Conservation (phyloP, 2,329 filamentous ascomycete genomes). For the Neofusicoccum cordaticola region DNA sequence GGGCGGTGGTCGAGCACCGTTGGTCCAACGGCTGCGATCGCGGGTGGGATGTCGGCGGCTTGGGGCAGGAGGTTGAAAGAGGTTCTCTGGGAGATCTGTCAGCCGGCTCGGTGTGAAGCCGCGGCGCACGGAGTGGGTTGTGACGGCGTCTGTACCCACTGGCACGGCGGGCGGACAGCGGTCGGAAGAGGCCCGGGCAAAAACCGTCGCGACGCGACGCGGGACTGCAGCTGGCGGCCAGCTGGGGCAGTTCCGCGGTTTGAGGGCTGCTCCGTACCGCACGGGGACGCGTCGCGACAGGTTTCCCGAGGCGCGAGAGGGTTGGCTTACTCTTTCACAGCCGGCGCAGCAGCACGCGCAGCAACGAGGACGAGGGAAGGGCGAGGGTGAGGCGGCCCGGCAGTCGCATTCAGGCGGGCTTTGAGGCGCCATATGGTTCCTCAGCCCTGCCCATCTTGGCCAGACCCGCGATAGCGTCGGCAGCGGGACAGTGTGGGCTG, state of each 20-base stretch:
- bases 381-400: not conserved
- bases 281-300: not conserved
- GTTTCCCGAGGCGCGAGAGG: not conserved
- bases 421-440: constrained; percentile 7
- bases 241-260: no score
- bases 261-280: not conserved
- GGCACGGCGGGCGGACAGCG: constrained; percentile 1
- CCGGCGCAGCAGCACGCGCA: not conserved
- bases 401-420: not conserved
- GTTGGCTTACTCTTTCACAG: not conserved
- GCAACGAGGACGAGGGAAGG: not conserved
- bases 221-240: no score
- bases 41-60: not conserved
- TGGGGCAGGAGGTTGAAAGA: not conserved
- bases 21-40: not conserved
- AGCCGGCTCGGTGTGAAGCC: not conserved
- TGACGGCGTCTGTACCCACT: not conserved
- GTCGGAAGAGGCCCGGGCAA: not conserved
- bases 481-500: constrained; percentile 2
- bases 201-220: not conserved
- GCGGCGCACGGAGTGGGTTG: not conserved
- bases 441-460: constrained; percentile 1
- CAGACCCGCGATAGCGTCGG: constrained; percentile 13
- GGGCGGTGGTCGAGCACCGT: constrained; percentile 11
- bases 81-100: not conserved